Evolutionary conservation across 1,139 yeast genomes (phyloP).

Genomic region (Lodderomyces orthopsilosis): DNA sequence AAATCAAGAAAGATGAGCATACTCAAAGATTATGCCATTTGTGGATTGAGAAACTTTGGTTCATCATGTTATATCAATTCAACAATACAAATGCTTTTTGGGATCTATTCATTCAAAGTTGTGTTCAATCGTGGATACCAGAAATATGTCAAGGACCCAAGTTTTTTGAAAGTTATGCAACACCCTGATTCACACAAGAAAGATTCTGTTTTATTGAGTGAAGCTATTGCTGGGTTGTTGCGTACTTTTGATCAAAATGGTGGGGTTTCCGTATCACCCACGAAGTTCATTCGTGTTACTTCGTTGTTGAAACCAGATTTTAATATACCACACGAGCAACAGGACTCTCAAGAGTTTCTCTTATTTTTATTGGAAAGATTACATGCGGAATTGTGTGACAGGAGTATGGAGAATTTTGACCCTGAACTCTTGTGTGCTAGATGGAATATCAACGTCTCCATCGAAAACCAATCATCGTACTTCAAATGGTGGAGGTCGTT

Average conservation of each 20-base stretch:
- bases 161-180: constrained; percentile 21
- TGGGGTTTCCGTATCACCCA: constrained; percentile 62
- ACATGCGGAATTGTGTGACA: constrained; percentile 60
- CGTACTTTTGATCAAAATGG: constrained; percentile 52
- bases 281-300: constrained; percentile 56
- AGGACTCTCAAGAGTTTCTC: constrained; percentile 75
- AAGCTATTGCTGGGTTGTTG: constrained; percentile 43
- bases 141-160: constrained; percentile 36
- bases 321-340: constrained; percentile 68
- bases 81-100: constrained; percentile 64
- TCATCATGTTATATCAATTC: constrained; percentile 74
- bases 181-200: constrained; percentile 23
- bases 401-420: constrained; percentile 12
- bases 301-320: constrained; percentile 60
- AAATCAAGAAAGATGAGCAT: constrained; percentile 24
- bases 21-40: constrained; percentile 48
- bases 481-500: constrained; percentile 56
- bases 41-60: constrained; percentile 69
- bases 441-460: constrained; percentile 33
- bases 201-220: constrained; percentile 40
- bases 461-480: constrained; percentile 48
- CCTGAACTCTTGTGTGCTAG: constrained; percentile 27
- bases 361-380: constrained; percentile 62
- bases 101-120: constrained; percentile 42
- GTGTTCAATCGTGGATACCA: constrained; percentile 45